These are phyloP conservation scores for Talaromyces verruculosus DNA, from an alignment of 2,329 filamentous ascomycete genomes.

Conservation along the genomic window DNA sequence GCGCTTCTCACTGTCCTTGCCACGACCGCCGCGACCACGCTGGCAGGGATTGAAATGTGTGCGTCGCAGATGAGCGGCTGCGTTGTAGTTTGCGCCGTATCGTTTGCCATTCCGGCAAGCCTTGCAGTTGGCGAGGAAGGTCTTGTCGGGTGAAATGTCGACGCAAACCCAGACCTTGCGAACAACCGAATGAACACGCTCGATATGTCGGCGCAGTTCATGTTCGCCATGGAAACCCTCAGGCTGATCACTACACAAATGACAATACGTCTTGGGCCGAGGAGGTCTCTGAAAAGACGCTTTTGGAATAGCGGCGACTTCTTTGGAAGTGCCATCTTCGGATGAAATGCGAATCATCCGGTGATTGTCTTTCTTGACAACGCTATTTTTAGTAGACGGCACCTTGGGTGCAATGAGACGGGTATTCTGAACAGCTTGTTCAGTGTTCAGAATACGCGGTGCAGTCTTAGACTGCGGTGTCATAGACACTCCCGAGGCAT, in stretches of 20 bases:
- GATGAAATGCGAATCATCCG: constrained; percentile 55
- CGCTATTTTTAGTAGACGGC: constrained; percentile 33
- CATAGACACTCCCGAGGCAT: constrained; percentile 44
- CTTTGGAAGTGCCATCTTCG: constrained; percentile 55
- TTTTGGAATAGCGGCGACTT: constrained; percentile 56
- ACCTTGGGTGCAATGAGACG: constrained; percentile 53
- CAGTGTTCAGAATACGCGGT: constrained; percentile 44
- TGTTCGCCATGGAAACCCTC: constrained; percentile 84
- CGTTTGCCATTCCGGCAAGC: constrained; percentile 73
- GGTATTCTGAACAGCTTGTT: constrained; percentile 42
- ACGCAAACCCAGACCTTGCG: constrained; percentile 65
- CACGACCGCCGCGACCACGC: constrained; percentile 51
- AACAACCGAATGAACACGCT: constrained; percentile 63
- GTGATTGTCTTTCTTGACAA: constrained; percentile 36
- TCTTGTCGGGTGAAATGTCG: constrained; percentile 58
- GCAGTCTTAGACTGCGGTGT: constrained; percentile 47
- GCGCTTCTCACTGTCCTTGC: constrained; percentile 53
- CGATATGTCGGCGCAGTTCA: constrained; percentile 69
- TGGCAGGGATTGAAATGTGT: constrained; percentile 76
- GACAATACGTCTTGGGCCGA: constrained; percentile 63
- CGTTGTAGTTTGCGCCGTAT: constrained; percentile 93
- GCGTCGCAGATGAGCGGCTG: constrained; percentile 82
- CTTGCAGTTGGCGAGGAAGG: constrained; percentile 78
- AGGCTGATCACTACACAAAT: constrained; percentile 67
- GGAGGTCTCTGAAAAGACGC: constrained; percentile 63